These are phyloP conservation scores for Yamadazyma nakazawae DNA, from an alignment of 805 yeast genomes.

Conservation along the genomic window DNA sequence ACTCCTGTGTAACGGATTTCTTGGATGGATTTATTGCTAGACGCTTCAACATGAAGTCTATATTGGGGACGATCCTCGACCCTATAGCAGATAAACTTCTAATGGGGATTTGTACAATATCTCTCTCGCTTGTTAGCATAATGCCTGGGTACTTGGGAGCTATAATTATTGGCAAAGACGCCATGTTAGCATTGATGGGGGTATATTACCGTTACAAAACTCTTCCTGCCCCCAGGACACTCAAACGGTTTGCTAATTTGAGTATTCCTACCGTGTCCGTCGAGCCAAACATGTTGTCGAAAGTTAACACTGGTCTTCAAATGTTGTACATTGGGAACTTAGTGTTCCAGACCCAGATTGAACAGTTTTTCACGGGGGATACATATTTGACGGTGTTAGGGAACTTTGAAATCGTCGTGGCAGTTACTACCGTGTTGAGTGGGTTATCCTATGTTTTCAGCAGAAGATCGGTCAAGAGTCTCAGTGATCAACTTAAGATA, in stretches of 20 bases:
- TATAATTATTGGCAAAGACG: slow-evolving; percentile 81
- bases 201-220: slow-evolving; percentile 68
- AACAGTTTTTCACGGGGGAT: slow-evolving; percentile 14
- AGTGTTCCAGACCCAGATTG: slow-evolving; percentile 29
- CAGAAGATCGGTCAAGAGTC: slow-evolving; percentile 61
- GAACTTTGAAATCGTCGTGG: slow-evolving; percentile 20
- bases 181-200: slow-evolving; percentile 67
- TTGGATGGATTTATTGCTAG: slow-evolving; percentile 93
- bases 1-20: slow-evolving; percentile 88
- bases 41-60: slow-evolving; percentile 67
- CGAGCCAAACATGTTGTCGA: slow-evolving; percentile 81
- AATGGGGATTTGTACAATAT: slow-evolving; percentile 81
- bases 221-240: slow-evolving; percentile 71
- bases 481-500: slow-evolving; percentile 17
- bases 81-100: slow-evolving; percentile 93
- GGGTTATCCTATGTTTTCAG: slow-evolving; percentile 76
- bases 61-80: slow-evolving; percentile 86
- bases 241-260: slow-evolving; percentile 72
- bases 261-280: slow-evolving; percentile 80
- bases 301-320: slow-evolving; percentile 86
- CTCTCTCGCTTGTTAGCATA: slow-evolving; percentile 62
- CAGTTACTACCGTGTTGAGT: slow-evolving; percentile 67
- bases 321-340: slow-evolving; percentile 75
- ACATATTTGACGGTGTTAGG: slow-evolving; percentile 19
- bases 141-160: slow-evolving; percentile 67